These are phyloP conservation scores for Berberis vulgaris DNA, from an alignment of 164 flowering plant genomes.

Conservation along the genomic window DNA sequence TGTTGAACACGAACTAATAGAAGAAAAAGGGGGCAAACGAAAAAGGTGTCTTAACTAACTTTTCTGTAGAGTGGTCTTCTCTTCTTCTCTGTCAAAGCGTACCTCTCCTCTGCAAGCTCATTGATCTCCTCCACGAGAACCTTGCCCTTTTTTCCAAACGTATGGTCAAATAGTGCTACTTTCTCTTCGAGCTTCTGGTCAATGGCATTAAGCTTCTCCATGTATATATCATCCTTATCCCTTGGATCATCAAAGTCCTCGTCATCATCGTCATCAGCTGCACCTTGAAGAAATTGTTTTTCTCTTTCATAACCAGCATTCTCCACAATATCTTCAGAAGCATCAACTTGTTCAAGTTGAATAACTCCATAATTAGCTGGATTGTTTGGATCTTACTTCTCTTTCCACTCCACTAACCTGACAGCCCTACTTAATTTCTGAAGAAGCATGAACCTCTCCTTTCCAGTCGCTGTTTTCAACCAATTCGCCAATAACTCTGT, in stretches of 20 bases:
- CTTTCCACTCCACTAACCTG: constrained; percentile 69
- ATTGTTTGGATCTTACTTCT: constrained; percentile 75
- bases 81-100: constrained; percentile 67
- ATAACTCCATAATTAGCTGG: constrained; percentile 76
- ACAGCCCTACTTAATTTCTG: constrained; percentile 79
- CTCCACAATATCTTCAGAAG: constrained; percentile 24
- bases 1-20: not conserved
- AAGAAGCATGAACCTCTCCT: constrained; percentile 59
- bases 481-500: constrained; percentile 84
- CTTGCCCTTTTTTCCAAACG: constrained; percentile 88
- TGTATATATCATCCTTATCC: constrained; percentile 61
- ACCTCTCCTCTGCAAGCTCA: constrained; percentile 91
- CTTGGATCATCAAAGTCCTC: constrained; percentile 31
- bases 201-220: constrained; percentile 62
- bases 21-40: not conserved
- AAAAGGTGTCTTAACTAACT: constrained; percentile 32
- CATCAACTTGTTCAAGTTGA: constrained; percentile 33
- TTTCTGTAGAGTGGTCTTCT: constrained; percentile 71
- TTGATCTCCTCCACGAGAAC: constrained; percentile 81
- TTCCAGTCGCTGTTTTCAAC: constrained; percentile 35
- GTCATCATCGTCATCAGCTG: constrained; percentile 40
- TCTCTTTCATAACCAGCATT: constrained; percentile 22
- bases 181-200: constrained; percentile 81
- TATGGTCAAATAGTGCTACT: constrained; percentile 68
- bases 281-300: constrained; percentile 25